Evolutionary conservation across 805 yeast genomes (phyloP).

Genomic region (Starmerella sp.): DNA sequence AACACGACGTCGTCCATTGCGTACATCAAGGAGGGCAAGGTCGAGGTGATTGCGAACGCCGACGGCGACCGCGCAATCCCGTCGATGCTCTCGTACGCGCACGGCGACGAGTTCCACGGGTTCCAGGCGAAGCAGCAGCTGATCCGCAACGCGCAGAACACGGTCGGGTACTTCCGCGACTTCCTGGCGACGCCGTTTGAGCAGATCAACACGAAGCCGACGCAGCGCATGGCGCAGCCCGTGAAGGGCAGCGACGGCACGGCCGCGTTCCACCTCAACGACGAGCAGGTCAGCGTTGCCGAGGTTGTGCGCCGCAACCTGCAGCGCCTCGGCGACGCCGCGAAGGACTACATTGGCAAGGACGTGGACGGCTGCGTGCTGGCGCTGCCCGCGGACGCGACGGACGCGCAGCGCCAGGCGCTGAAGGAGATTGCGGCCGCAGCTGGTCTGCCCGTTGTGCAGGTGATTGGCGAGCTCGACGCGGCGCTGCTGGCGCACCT

Average conservation of each 20-base stretch:
- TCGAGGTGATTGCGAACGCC: conserved; percentile 96
- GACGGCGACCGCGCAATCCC: conserved; percentile 98
- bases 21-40: conserved; percentile 68
- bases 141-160: conserved; percentile 77
- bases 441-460: conserved; percentile 72
- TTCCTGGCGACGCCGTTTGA: conserved; percentile 66
- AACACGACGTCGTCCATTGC: conserved; percentile 94
- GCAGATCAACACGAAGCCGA: conserved; percentile 54
- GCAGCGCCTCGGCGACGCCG: conserved; percentile 69
- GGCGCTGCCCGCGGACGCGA: conserved; percentile 82
- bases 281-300: conserved; percentile 46
- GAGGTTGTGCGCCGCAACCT: conserved; percentile 80
- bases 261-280: conserved; percentile 47
- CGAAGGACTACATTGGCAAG: conserved; percentile 83
- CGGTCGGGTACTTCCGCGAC: conserved; percentile 87
- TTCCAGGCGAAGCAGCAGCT: conserved; percentile 89
- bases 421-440: conserved; percentile 49
- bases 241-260: conserved; percentile 46
- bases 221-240: conserved; percentile 58
- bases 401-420: conserved; percentile 57
- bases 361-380: conserved; percentile 71
- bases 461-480: conserved; percentile 83
- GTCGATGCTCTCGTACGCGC: conserved; percentile 81
- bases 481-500: conserved; percentile 82
- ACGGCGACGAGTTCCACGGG: conserved; percentile 93